These are phyloP conservation scores for Schrenkiella parvula DNA, from an alignment of 345 rosid genomes.

Conservation along the genomic window DNA sequence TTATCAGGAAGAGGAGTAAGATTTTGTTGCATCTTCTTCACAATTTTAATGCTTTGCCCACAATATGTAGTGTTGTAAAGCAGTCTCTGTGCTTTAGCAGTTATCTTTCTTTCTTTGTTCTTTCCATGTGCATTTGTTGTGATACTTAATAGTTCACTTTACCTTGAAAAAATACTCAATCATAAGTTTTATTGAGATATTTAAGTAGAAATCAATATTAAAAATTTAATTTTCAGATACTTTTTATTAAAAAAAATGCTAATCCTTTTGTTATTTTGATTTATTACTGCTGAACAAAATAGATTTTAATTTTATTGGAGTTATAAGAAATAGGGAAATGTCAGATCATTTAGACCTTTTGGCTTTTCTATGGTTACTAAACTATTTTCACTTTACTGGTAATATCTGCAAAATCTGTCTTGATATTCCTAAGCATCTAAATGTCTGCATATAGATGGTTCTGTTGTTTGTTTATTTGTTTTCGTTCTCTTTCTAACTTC, in stretches of 20 bases:
- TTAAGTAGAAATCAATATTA: not conserved
- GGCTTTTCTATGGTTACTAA: not conserved
- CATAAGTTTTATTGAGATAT: not conserved
- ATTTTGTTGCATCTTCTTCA: conserved; percentile 19
- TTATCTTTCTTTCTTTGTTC: not conserved
- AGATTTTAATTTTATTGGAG: not conserved
- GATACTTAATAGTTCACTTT: conserved; percentile 5
- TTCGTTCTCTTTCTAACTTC: not conserved
- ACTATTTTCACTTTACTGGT: conserved; percentile 5
- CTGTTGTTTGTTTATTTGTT: conserved; percentile 10
- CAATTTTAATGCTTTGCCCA: conserved; percentile 23
- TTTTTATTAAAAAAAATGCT: not conserved
- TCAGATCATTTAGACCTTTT: not conserved
- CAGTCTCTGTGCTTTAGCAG: conserved; percentile 19
- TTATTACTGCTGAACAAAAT: not conserved
- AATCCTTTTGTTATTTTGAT: not conserved
- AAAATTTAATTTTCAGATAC: not conserved
- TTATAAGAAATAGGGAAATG: not conserved
- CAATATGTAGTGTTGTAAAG: conserved; percentile 27
- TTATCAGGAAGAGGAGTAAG: not conserved
- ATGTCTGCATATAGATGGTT: conserved; percentile 22
- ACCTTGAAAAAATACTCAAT: not conserved
- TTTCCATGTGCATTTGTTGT: conserved; percentile 17
- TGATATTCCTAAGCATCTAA: not conserved
- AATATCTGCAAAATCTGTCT: not conserved